Percentiles rank a stretch among this genome's conserved stretches.
phyloP scores from a whole-genome alignment of 345 rosid species.

The Cardamine resedifolia region DNA sequence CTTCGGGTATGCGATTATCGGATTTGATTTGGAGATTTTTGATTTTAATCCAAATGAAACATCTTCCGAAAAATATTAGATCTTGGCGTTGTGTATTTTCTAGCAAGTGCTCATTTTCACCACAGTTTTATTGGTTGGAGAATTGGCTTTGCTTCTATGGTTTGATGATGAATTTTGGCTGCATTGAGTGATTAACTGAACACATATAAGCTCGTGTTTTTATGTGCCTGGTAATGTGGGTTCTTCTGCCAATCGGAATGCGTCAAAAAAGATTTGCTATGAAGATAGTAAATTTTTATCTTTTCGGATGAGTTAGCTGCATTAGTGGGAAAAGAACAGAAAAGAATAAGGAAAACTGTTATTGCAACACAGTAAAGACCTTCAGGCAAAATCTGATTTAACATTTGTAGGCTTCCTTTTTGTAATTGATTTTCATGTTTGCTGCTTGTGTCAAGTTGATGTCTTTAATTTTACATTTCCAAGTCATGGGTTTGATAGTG shows the following conservation, averaged over 20 bases:
- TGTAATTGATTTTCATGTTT: background rate
- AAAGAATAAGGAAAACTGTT: background rate
- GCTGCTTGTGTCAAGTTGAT: constrained; percentile 4
- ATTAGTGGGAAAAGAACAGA: background rate
- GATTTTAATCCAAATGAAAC: background rate
- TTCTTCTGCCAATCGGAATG: constrained; percentile 10
- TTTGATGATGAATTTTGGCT: constrained; percentile 19
- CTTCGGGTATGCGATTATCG: background rate
- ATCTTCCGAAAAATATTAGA: constrained; percentile 22
- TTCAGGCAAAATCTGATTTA: constrained; percentile 5
- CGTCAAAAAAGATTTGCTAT: background rate
- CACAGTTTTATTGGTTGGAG: constrained; percentile 24
- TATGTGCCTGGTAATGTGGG: constrained; percentile 31
- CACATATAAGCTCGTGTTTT: constrained; percentile 21
- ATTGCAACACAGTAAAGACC: background rate
- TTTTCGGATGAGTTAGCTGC: constrained; percentile 11
- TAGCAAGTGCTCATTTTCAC: constrained; percentile 5
- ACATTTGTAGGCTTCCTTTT: background rate
- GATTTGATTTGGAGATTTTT: constrained; percentile 15
- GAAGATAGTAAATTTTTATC: background rate
- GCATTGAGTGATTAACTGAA: constrained; percentile 13
- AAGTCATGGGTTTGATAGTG: background rate
- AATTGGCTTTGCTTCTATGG: constrained; percentile 30
- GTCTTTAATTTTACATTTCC: background rate
- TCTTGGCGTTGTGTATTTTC: background rate